Conservation (phyloP, 2,329 filamentous ascomycete genomes). For the Fusarium sp. region DNA sequence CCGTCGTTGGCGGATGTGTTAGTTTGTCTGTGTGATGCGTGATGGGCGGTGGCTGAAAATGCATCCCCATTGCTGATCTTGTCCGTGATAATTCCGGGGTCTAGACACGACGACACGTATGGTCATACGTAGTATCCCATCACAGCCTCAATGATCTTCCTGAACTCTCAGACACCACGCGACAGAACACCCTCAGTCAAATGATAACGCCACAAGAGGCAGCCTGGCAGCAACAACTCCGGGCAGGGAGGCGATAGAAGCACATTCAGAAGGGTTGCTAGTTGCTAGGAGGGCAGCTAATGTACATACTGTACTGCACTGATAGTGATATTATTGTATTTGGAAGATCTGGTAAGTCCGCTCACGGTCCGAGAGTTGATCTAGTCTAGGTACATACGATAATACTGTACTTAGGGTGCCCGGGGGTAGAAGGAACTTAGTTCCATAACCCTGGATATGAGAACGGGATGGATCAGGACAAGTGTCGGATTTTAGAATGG, state of each 20-base stretch:
- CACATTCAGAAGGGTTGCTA: not conserved
- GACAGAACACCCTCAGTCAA: not conserved
- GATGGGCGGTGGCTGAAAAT: not conserved
- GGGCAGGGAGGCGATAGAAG: not conserved
- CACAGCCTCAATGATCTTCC: not conserved
- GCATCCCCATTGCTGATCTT: not conserved
- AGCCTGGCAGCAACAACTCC: not conserved
- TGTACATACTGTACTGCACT: not conserved
- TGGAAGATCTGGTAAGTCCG: constrained; percentile 5
- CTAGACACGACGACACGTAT: not conserved
- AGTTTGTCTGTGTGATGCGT: not conserved
- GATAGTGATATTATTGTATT: not conserved
- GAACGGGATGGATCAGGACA: constrained; percentile 2
- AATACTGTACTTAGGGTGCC: no score
- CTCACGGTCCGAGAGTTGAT: constrained; percentile 2
- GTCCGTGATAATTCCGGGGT: not conserved
- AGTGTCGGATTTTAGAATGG: constrained; percentile 10
- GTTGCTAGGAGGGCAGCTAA: not conserved
- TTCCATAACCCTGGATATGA: not conserved
- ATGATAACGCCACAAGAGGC: constrained; percentile 3
- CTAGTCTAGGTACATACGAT: not conserved
- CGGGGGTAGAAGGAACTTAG: constrained; percentile 9
- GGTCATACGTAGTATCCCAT: not conserved
- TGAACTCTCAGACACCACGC: not conserved
- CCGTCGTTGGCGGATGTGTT: not conserved